Evolutionary conservation across 768 basidiomycete genomes (phyloP).

Genomic region (Clitopilus hobsonii): DNA sequence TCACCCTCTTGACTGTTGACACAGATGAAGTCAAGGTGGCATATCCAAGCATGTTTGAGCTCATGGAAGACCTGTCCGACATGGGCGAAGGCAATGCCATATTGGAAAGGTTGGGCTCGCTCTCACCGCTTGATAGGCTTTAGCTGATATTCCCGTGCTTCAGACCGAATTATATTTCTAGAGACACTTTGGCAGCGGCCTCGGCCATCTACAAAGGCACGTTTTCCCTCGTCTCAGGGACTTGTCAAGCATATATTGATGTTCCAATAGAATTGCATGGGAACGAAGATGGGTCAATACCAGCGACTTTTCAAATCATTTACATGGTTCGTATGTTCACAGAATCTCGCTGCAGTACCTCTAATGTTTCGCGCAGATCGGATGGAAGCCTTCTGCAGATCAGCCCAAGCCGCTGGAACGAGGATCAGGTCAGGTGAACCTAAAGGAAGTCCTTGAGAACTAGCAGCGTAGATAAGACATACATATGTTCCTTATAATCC

Average conservation of each 20-base stretch:
- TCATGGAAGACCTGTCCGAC: slow-evolving; percentile 86
- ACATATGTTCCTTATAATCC: neutral
- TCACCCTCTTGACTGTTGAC: slow-evolving; percentile 91
- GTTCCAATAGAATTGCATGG: slow-evolving; percentile 69
- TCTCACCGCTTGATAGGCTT: too few relatives aligned
- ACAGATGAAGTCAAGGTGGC: slow-evolving; percentile 87
- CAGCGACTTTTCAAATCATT: slow-evolving; percentile 95
- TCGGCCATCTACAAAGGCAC: slow-evolving; percentile 91
- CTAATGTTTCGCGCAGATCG: slow-evolving; percentile 27
- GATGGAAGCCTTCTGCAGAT: slow-evolving; percentile 40
- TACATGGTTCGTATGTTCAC: slow-evolving; percentile 63
- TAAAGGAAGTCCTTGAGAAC: slow-evolving; percentile 36
- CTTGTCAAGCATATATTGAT: neutral
- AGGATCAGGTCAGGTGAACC: slow-evolving; percentile 38
- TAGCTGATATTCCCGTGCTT: too few relatives aligned
- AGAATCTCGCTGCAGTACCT: neutral
- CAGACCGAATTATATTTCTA: slow-evolving; percentile 65
- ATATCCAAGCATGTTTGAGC: slow-evolving; percentile 95
- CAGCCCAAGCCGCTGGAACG: slow-evolving; percentile 41
- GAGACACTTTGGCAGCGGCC: slow-evolving; percentile 88
- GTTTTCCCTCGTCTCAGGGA: slow-evolving; percentile 6
- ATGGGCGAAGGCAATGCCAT: slow-evolving; percentile 98
- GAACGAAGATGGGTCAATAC: slow-evolving; percentile 74
- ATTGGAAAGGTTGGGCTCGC: slow-evolving; percentile 56
- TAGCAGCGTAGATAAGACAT: too few relatives aligned